Evolutionary conservation across 169 alveolate species (phyloP).

Genomic region (Cyclospora cayetanensis): DNA sequence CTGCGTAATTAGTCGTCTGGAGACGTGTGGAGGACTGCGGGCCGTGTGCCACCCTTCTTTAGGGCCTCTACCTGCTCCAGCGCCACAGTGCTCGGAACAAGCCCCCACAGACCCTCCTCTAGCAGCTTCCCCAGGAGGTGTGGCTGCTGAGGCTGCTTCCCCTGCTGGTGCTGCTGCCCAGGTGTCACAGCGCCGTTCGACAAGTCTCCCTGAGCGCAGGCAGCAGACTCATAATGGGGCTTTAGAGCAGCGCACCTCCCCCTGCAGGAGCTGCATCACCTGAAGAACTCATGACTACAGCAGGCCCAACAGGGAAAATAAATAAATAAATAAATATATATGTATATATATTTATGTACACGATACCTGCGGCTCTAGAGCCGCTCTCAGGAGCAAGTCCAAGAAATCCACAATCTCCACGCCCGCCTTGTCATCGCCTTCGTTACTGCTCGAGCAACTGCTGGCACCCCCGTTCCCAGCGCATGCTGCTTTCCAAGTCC

Average conservation of each 20-base stretch:
- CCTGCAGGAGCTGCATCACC: neutral
- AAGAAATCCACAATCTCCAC: neutral
- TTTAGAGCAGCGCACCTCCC: neutral
- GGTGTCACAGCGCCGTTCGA: neutral
- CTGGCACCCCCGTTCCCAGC: conserved; percentile 14
- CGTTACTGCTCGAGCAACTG: neutral
- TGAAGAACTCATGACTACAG: neutral
- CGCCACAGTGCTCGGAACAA: neutral
- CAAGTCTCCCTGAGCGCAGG: neutral
- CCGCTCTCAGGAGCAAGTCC: too few species aligned
- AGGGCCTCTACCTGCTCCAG: neutral
- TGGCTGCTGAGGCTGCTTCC: neutral
- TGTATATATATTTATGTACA: too few species aligned
- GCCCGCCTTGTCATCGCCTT: too few species aligned
- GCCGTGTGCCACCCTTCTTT: neutral
- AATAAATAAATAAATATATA: too few species aligned
- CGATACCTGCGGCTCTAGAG: too few species aligned
- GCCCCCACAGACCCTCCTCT: neutral
- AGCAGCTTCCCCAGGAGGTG: neutral
- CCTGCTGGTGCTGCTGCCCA: neutral
- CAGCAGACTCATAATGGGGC: neutral
- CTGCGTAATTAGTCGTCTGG: neutral
- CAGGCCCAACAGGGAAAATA: neutral
- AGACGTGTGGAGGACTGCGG: neutral
- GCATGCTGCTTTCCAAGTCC: neutral